phyloP scores from a whole-genome alignment of 2,329 filamentous ascomycete species.

The Aspergillus piperis region DNA sequence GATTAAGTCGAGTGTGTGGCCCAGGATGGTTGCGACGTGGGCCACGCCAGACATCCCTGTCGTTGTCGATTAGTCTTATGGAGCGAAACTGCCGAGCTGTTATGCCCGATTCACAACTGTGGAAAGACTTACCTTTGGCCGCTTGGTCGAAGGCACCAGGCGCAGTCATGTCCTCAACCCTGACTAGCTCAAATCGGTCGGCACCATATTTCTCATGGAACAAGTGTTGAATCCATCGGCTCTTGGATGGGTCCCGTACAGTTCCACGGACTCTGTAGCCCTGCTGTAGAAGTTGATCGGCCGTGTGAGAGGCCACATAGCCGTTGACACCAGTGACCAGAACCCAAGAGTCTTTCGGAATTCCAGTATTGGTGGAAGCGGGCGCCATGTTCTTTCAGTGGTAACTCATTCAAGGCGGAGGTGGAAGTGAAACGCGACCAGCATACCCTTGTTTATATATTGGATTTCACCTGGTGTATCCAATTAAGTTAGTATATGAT shows the following conservation, averaged over 20 bases:
- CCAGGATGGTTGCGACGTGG: no score
- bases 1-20: no score
- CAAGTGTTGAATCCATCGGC: constrained; percentile 33
- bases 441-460: no score
- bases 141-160: not conserved
- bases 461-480: no score
- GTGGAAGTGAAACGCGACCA: no score
- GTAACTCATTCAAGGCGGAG: no score
- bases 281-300: constrained; percentile 40
- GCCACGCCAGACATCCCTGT: no score
- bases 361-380: not conserved
- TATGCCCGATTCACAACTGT: no score
- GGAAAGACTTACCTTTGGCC: not conserved
- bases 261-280: constrained; percentile 50
- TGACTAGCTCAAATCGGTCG: not conserved
- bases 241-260: constrained; percentile 34
- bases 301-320: constrained; percentile 46
- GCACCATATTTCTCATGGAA: constrained; percentile 26
- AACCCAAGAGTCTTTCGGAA: constrained; percentile 27
- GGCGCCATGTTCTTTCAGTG: no score
- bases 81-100: no score
- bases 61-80: no score
- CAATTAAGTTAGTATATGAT: no score
- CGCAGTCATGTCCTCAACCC: not conserved
- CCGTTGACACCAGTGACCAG: constrained; percentile 51